Base-by-base conservation (phyloP, 805 yeast genomes). In the Candida germanica region DNA sequence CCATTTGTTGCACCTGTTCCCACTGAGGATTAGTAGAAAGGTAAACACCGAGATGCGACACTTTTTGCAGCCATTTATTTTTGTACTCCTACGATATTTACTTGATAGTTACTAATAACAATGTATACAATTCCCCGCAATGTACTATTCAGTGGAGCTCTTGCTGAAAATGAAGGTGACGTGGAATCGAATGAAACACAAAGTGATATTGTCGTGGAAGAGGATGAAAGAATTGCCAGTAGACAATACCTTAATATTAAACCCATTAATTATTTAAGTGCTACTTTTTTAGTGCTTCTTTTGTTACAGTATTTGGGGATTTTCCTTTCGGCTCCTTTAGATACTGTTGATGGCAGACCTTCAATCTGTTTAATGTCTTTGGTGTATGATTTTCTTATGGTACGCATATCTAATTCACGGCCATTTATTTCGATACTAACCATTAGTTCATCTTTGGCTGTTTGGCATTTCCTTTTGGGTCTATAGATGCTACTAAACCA, bases 281-380 rank as follows among this genome's bases (percentile, higher is more conserved):
- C 47, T 16, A 3, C 45, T 5, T 60, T 49, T 38, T 46, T 57
- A 41, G 43, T 44, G 2, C 30, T 49, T 21, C 44, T 64, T 17
- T 38, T 62, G 17, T 21, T 36, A 4, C 65, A 64, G 39, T 64
- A 65, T 38, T 38, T 61, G 14, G 33, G 49, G 11, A 44, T 56
- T 8, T 64, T 52, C 39, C 48, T 53, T 9, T 50, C 54, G 9
- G 58, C 61, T 10, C 69, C 71, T 1, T 59, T 59, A 35, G 66
- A 61, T 13, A 50, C 50, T 12, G 56, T 65, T 2, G 56, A 53
- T 21, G 50, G 59, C 29, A 43, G 70, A 8, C 70, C 70, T 0
- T 19, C 51, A 1, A 38, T 58, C 1, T 39, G 50, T 6, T 40
- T 61, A 7, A 36, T 56, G 1, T 32, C 60, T 3, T 39, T 42